Base-by-base conservation (phyloP, 495 filamentous ascomycete genomes). In the Trichocladium antarcticum region DNA sequence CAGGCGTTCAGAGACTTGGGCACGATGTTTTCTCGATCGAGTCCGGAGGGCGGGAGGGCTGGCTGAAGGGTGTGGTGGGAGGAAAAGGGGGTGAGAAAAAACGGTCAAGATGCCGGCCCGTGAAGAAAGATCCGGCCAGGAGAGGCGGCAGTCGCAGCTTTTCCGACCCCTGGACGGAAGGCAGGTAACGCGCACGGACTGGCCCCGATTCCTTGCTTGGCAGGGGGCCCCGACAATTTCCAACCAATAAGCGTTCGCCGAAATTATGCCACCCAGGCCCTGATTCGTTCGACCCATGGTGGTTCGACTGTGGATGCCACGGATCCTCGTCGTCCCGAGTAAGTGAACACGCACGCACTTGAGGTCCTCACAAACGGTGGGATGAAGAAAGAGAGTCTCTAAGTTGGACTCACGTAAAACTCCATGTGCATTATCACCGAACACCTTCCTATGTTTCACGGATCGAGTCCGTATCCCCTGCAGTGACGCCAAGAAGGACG, bases 201-300 rank as follows among this genome's bases (percentile, higher is more conserved):
- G 15, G n/a, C 29, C 29, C 24, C 20, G 19, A 48, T 22, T 46
- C 21, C 42, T n/a, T 20, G 50, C 54, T 52, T 56, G 50, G 40
- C 51, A 39, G 31, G 37, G 24, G 8, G 37, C 51, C 45, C 32
- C 31, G 29, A 17, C 17, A 1, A n/a, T n/a, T n/a, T 10, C 16
- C 22, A 35, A 24, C 57, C 57, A 61, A 61, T 58, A 43, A 47
- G 7, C 17, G 12, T 1, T 3, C 5, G 3, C 21, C 53, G 24
- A 38, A 56, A 51, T 50, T 16, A 51, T 40, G 31, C 56, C 20
- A 8, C 20, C 11, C 27, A 10, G 19, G 3, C 17, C 35, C 34
- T 58, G 50, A 61, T 61, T 61, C 43, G 58, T 37, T 24, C 15
- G 49, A 6, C 21, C 7, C 31, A 29, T 9, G 6, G 12, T 57